Percentiles rank a stretch among this genome's conserved stretches.
These are phyloP conservation scores for Pestalotiopsis sp. DNA, from an alignment of 2,329 filamentous ascomycete genomes.

Conservation along the genomic window DNA sequence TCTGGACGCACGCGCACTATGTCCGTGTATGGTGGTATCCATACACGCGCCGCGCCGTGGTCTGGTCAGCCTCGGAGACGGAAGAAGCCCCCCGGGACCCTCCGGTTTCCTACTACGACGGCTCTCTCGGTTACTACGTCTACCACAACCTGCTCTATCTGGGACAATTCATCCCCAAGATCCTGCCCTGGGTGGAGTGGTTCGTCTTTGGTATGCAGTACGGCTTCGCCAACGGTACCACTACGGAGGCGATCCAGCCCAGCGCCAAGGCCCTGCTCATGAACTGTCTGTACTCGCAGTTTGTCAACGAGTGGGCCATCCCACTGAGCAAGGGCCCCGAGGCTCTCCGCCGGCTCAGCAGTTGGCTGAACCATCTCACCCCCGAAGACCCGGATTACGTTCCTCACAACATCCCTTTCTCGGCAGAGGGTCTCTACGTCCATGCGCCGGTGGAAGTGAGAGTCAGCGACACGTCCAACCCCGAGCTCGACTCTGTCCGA, in stretches of 20 bases:
- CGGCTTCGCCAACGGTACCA: conserved; percentile 74
- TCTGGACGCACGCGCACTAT: conserved; percentile 88
- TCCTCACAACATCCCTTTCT: conserved; percentile 75
- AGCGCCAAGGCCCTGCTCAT: conserved; percentile 82
- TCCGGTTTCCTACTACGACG: conserved; percentile 77
- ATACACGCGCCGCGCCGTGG: conserved; percentile 83
- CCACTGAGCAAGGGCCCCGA: conserved; percentile 86
- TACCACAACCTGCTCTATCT: conserved; percentile 91
- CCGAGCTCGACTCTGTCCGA: conserved; percentile 18
- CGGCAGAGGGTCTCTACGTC: conserved; percentile 77
- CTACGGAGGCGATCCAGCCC: conserved; percentile 76
- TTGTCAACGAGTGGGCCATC: conserved; percentile 97
- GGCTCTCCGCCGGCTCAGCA: conserved; percentile 78
- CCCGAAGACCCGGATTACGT: conserved; percentile 68
- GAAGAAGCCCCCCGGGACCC: conserved; percentile 62
- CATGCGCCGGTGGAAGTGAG: conserved; percentile 94
- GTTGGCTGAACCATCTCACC: conserved; percentile 73
- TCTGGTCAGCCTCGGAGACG: conserved; percentile 87
- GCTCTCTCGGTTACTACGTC: conserved; percentile 79
- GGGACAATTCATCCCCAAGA: conserved; percentile 74
- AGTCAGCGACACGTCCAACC: conserved; percentile 70
- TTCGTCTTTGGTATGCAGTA: conserved; percentile 98
- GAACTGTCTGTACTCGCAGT: conserved; percentile 98
- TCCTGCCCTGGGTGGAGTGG: conserved; percentile 90
- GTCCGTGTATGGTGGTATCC: conserved; percentile 98